Percentiles rank a stretch among this genome's conserved stretches.
Evolutionary conservation across 129 eudicot species (phyloP).

Genomic region (Flaveria brownii): DNA sequence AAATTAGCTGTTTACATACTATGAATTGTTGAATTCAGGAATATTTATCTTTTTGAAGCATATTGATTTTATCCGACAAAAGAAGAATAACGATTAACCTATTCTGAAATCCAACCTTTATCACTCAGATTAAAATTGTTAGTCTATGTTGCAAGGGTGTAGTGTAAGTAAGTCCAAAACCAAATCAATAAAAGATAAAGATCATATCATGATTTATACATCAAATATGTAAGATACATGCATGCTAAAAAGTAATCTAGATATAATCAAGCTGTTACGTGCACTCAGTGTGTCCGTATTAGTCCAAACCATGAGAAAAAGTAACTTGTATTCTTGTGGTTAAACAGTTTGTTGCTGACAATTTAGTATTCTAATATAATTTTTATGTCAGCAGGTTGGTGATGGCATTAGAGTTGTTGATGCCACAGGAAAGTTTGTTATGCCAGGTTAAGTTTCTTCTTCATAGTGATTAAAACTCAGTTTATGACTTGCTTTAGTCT

Average conservation of each 20-base stretch:
- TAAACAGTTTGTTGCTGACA: constrained; percentile 13
- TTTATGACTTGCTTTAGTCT: neutral
- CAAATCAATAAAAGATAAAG: no score
- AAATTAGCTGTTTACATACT: constrained; percentile 1
- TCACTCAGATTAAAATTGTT: neutral
- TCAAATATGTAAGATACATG: no score
- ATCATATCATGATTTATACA: no score
- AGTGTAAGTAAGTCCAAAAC: no score
- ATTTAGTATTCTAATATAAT: neutral
- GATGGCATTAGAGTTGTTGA: constrained; percentile 76
- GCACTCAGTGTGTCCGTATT: no score
- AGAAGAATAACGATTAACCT: neutral
- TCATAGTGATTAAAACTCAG: neutral
- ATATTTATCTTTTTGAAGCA: constrained; percentile 7
- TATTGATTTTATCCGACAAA: neutral
- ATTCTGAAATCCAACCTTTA: constrained; percentile 9
- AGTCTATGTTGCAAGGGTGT: no score
- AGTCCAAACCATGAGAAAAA: no score
- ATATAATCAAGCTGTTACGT: no score
- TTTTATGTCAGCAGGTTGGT: constrained; percentile 62
- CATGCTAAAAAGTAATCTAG: no score
- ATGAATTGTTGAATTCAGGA: neutral
- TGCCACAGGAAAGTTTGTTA: constrained; percentile 93
- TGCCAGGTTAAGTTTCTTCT: constrained; percentile 70
- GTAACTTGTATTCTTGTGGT: neutral